phyloP scores from a whole-genome alignment of 2,329 filamentous ascomycete species.

The Apiospora marii region DNA sequence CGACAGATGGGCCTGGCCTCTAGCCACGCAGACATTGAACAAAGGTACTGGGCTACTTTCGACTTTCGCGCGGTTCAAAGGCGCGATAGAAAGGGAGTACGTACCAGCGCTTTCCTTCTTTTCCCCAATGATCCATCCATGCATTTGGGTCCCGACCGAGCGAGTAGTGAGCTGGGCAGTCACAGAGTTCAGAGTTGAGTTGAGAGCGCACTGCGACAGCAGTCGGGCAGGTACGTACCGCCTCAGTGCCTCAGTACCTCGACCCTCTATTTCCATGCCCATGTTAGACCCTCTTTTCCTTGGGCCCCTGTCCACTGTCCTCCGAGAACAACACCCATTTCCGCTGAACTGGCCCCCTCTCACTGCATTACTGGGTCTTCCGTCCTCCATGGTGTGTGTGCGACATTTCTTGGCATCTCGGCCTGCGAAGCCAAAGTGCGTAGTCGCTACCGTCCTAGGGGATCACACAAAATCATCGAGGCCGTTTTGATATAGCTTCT shows the following conservation, averaged over 20 bases:
- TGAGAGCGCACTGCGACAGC: neutral
- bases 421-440: slow-evolving; percentile 16
- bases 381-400: slow-evolving; percentile 9
- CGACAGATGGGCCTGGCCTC: neutral
- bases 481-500: slow-evolving; percentile 19
- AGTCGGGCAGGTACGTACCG: neutral
- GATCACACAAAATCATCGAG: neutral
- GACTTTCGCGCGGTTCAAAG: neutral
- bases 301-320: slow-evolving; percentile 14
- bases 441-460: slow-evolving; percentile 13
- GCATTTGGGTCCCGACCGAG: slow-evolving; percentile 16
- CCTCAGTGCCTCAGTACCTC: neutral
- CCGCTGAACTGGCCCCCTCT: slow-evolving; percentile 17
- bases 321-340: slow-evolving; percentile 21
- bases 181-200: neutral
- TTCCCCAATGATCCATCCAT: slow-evolving; percentile 17
- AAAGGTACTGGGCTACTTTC: neutral
- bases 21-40: neutral
- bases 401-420: slow-evolving; percentile 21
- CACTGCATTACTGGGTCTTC: neutral
- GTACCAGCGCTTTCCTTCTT: neutral
- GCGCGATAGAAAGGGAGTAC: neutral
- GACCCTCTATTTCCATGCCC: slow-evolving; percentile 12
- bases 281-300: slow-evolving; percentile 8
- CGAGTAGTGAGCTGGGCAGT: neutral